Evolutionary conservation across 2,329 filamentous ascomycete genomes (phyloP).

Genomic region (Verticillium dahliae): DNA sequence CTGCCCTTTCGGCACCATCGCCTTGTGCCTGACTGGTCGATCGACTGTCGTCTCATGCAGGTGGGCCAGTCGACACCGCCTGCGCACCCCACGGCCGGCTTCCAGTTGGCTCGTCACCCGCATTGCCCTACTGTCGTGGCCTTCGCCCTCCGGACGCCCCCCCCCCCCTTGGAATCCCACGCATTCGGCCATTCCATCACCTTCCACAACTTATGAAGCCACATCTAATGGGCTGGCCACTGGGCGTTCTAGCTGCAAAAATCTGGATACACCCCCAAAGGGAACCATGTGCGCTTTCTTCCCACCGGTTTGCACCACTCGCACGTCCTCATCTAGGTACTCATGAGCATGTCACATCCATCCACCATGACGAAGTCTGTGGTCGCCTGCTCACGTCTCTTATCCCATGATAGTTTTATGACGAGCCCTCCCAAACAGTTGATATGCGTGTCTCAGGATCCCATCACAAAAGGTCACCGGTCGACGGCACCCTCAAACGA

Average conservation of each 20-base stretch:
- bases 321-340: not conserved
- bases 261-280: not conserved
- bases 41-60: not conserved
- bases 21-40: not conserved
- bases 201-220: not conserved
- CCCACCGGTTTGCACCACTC: not conserved
- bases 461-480: not conserved
- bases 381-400: not conserved
- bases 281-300: not conserved
- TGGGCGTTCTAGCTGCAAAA: not conserved
- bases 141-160: not conserved
- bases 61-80: not conserved
- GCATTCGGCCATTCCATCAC: not conserved
- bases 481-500: not conserved
- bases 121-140: not conserved
- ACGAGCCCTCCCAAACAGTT: not conserved
- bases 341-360: not conserved
- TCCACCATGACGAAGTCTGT: not conserved
- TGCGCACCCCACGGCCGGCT: not conserved
- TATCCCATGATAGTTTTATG: not conserved
- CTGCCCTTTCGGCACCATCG: not conserved
- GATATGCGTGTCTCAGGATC: not conserved
- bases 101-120: not conserved
- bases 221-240: not conserved
- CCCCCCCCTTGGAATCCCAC: slow-evolving; percentile 1